phyloP scores from a whole-genome alignment of 345 rosid species.

The Populus simonii region DNA sequence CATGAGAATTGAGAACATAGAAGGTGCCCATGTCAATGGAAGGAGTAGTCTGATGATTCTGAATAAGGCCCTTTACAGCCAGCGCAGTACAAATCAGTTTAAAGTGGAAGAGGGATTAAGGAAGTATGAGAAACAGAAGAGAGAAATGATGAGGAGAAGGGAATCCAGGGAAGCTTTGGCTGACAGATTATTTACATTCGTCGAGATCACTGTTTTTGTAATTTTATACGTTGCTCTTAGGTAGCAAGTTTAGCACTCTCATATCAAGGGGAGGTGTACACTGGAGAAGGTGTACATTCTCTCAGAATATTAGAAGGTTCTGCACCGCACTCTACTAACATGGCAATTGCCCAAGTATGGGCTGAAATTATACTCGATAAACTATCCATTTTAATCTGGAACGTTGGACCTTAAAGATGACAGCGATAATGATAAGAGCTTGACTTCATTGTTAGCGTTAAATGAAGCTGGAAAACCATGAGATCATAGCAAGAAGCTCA shows the following conservation, averaged over 20 bases:
- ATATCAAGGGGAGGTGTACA: background rate
- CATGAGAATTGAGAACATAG: conserved; percentile 31
- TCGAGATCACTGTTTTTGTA: conserved; percentile 17
- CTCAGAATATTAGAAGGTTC: background rate
- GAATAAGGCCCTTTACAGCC: conserved; percentile 28
- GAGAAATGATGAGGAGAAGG: conserved; percentile 8
- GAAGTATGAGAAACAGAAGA: conserved; percentile 23
- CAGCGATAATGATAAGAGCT: background rate
- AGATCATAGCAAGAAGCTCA: background rate
- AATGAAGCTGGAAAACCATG: background rate
- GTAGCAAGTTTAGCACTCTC: background rate
- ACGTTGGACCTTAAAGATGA: background rate
- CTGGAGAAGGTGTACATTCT: background rate
- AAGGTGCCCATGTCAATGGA: conserved; percentile 14
- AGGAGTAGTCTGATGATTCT: conserved; percentile 25
- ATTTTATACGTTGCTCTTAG: conserved; percentile 5
- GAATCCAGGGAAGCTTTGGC: conserved; percentile 19
- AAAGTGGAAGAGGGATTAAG: conserved; percentile 12
- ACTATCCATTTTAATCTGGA: background rate
- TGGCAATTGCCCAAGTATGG: background rate
- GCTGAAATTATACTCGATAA: background rate
- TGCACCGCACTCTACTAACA: background rate
- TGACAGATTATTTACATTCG: conserved; percentile 14
- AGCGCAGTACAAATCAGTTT: conserved; percentile 7
- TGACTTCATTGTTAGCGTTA: background rate